Base-by-base conservation (phyloP, 306 rosid genomes). In the Cicer arietinum region DNA sequence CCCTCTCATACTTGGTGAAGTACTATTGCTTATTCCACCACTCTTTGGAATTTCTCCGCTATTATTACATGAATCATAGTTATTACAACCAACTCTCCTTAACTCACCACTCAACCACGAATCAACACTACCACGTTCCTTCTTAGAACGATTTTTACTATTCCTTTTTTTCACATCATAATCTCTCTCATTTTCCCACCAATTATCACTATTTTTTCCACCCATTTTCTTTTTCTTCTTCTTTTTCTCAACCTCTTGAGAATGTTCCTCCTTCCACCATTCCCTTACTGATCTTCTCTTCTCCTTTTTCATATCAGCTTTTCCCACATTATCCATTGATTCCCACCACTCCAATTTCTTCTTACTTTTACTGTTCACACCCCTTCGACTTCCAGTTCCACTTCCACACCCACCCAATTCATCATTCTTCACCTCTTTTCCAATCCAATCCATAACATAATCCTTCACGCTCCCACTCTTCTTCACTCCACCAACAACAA, bases 231-330 rank as follows among this genome's bases (percentile, higher is more conserved):
- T 88, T 4, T 79, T 71, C 18, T 71, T 80, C 47, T 90, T 90
- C 87, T 82, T 91, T 52, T 79, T 87, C 83, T 90, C 69, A 6
- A 94, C 88, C 76, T 91, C 96, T 65, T 90, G 86, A 18, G 90
- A 79, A 47, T 87, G 87, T 83, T 94, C 98, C 60, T 94, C 97
- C 85, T 82, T 91, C 98, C 98, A 94, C 98, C 98, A 92, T 53
- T 90, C 98, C 86, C 91, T 92, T 2, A 80, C 93, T 0, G 87
- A 88, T 78, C 86, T 90, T 79, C 87, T 85, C 83, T 84, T 87
- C 53, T 85, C 86, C 41, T 84, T 85, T 77, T 84, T 88, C 46
- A 41, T 30, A 57, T 43, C 70, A 40, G 22, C 81, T 51, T 79
- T 84, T 14, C 25, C 30, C 25, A 77, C 90, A 9, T 82, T 91